Conservation (phyloP, 2,329 filamentous ascomycete genomes). For the Lecanoromycetidae sp. region DNA sequence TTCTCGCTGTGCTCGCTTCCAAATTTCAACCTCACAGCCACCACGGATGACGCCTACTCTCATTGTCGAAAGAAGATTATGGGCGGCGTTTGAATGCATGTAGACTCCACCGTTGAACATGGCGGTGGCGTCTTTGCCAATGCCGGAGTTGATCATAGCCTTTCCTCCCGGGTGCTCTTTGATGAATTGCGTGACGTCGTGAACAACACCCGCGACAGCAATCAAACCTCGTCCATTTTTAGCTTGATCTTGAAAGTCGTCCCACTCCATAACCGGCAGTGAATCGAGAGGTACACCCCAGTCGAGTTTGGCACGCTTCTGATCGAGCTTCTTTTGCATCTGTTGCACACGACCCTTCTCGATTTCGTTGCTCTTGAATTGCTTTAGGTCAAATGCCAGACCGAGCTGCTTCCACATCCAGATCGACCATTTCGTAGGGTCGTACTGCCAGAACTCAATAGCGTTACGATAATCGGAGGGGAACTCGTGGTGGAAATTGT, state of each 20-base stretch:
- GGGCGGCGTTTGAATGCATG: conserved; percentile 77
- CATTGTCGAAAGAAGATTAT: conserved; percentile 82
- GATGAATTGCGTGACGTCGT: conserved; percentile 75
- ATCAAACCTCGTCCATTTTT: conserved; percentile 67
- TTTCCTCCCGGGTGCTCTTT: conserved; percentile 84
- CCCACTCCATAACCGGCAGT: conserved; percentile 75
- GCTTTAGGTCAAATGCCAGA: conserved; percentile 75
- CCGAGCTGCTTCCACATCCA: conserved; percentile 74
- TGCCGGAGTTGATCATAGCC: conserved; percentile 67
- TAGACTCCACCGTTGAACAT: conserved; percentile 91
- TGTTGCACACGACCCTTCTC: conserved; percentile 85
- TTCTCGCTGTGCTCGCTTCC: conserved; percentile 75
- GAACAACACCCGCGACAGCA: conserved; percentile 71
- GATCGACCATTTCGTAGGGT: conserved; percentile 85
- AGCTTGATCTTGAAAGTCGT: conserved; percentile 66
- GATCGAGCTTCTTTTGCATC: conserved; percentile 83
- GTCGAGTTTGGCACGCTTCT: conserved; percentile 69
- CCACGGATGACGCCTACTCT: conserved; percentile 75
- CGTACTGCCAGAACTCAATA: conserved; percentile 83
- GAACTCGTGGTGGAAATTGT: conserved; percentile 92
- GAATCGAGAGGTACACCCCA: conserved; percentile 80
- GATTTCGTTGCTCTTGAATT: conserved; percentile 84
- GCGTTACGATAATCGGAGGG: conserved; percentile 88
- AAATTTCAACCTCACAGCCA: conserved; percentile 82
- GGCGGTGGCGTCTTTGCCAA: conserved; percentile 79